Conservation (phyloP, 805 yeast species). For the Clavispora santaluciae region DNA sequence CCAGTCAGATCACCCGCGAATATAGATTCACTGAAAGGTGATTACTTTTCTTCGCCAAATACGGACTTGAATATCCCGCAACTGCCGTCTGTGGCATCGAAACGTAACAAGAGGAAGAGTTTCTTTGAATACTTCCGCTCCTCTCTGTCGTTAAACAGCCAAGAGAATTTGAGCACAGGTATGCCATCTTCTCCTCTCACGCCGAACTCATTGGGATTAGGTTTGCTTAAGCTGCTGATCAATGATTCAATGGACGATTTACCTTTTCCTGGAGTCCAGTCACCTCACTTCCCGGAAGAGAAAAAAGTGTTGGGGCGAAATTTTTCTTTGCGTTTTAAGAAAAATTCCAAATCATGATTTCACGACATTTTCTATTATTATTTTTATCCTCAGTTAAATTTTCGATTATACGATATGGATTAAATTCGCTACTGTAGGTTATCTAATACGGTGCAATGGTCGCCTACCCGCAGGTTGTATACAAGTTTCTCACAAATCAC, state of each 20-base stretch:
- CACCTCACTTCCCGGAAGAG: not conserved
- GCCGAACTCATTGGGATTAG: not conserved
- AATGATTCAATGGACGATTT: slow-evolving; percentile 1
- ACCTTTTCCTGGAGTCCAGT: not conserved
- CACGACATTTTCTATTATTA: not conserved
- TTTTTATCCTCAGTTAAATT: not conserved
- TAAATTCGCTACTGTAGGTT: too few species aligned
- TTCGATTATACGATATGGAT: not conserved
- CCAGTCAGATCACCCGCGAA: not conserved
- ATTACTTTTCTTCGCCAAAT: not conserved
- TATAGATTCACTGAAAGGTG: not conserved
- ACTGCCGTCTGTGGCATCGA: not conserved
- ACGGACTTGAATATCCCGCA: not conserved
- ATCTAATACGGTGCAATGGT: too few species aligned
- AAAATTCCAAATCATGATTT: not conserved
- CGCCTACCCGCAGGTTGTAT: not conserved
- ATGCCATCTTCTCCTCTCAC: not conserved
- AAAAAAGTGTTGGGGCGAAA: not conserved
- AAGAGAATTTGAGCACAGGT: not conserved
- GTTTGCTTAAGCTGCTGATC: not conserved
- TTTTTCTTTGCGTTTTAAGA: slow-evolving; percentile 2
- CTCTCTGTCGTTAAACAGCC: not conserved
- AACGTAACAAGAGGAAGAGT: slow-evolving; percentile 5
- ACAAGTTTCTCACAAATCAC: not conserved
- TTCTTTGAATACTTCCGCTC: slow-evolving; percentile 3